A percentile compares a stretch with the other conserved stretches of the same genome.
phyloP scores from a whole-genome alignment of 495 filamentous ascomycete genomes.

The Penicillium manginii region DNA sequence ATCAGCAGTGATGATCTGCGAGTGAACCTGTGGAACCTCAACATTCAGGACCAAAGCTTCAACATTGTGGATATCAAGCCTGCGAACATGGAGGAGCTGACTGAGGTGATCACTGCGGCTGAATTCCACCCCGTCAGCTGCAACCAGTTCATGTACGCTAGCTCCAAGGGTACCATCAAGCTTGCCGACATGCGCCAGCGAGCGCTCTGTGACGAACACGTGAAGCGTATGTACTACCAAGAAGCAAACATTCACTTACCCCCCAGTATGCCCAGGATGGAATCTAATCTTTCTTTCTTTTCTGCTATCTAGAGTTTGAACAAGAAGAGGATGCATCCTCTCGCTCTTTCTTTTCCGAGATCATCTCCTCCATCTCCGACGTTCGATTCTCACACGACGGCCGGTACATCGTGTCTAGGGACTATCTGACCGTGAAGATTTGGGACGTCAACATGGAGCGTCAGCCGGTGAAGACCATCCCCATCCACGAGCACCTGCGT shows the following conservation, averaged over 20 bases:
- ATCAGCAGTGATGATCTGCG: conserved; percentile 97
- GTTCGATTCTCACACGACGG: conserved; percentile 97
- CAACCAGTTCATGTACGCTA: conserved; percentile 99
- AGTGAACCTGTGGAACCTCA: conserved; percentile 98
- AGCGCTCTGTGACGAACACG: conserved; percentile 92
- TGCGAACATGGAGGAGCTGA: conserved; percentile 99
- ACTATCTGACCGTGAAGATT: conserved; percentile 98
- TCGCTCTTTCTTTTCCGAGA: conserved; percentile 99
- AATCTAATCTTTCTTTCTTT: background rate
- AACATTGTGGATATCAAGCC: conserved; percentile 99
- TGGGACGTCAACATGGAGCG: conserved; percentile 99
- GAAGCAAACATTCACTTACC: background rate
- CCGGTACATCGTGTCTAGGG: conserved; percentile 93
- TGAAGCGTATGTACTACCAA: conserved; percentile 72
- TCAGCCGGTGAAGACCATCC: conserved; percentile 96
- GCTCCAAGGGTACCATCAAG: conserved; percentile 98
- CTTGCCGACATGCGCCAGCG: conserved; percentile 97
- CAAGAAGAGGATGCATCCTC: conserved; percentile 99
- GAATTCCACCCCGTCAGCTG: conserved; percentile 97
- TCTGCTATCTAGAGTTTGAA: conserved; percentile 78
- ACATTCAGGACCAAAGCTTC: conserved; percentile 99
- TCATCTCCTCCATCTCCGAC: conserved; percentile 98
- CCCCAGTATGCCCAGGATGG: background rate
- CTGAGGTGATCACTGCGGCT: conserved; percentile 96
- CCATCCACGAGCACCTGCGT: conserved; percentile 95